A percentile compares a stretch with the other conserved stretches of the same genome.
Conservation (phyloP, 805 yeast genomes). For the Geotrichum ghanense region DNA sequence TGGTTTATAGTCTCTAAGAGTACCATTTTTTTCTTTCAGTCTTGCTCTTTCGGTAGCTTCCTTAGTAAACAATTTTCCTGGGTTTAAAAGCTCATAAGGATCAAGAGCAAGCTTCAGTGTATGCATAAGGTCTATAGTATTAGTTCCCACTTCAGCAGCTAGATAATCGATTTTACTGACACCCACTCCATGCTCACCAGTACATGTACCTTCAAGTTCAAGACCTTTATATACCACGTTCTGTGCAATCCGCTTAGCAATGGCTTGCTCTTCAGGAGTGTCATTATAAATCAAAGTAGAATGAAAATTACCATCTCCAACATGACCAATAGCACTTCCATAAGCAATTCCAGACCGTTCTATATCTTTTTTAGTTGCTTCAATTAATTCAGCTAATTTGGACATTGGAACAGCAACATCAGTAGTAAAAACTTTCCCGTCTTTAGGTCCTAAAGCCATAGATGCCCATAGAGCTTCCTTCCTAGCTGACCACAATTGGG, state of each 20-base stretch:
- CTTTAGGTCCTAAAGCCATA: slow-evolving; percentile 51
- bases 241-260: slow-evolving; percentile 40
- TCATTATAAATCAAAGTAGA: slow-evolving; percentile 50
- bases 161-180: slow-evolving; percentile 54
- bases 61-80: slow-evolving; percentile 56
- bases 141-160: slow-evolving; percentile 52
- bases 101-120: slow-evolving; percentile 60
- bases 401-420: slow-evolving; percentile 80
- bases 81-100: slow-evolving; percentile 62
- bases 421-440: slow-evolving; percentile 56
- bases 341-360: slow-evolving; percentile 38
- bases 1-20: not conserved
- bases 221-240: slow-evolving; percentile 58
- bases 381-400: slow-evolving; percentile 48
- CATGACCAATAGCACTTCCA: slow-evolving; percentile 64
- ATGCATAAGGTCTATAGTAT: slow-evolving; percentile 63
- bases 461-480: slow-evolving; percentile 58
- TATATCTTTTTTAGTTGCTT: slow-evolving; percentile 49
- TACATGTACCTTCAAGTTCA: slow-evolving; percentile 67
- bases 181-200: slow-evolving; percentile 86
- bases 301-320: slow-evolving; percentile 79
- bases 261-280: slow-evolving; percentile 28
- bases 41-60: not conserved
- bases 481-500: slow-evolving; percentile 66
- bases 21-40: not conserved